Percentiles rank a stretch among this genome's conserved stretches.
Evolutionary conservation across 179 eudicot species (phyloP).

Genomic region (Sideroxylon spinosum): DNA sequence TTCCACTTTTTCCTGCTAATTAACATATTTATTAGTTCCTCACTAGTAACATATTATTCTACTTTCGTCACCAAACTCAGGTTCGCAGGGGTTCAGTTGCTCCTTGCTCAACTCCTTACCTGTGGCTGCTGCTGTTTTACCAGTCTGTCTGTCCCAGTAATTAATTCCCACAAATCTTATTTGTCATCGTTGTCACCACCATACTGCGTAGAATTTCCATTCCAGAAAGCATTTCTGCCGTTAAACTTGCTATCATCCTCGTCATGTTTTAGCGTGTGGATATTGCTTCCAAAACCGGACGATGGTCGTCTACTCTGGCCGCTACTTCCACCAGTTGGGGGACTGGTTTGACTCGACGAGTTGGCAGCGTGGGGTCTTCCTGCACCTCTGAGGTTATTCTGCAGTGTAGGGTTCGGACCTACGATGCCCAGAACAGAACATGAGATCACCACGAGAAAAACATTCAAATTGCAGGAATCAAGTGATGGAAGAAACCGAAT

Average conservation of each 20-base stretch:
- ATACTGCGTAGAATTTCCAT: conserved; percentile 59
- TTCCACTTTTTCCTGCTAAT: too few species aligned
- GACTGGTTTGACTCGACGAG: conserved; percentile 23
- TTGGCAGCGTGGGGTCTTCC: conserved; percentile 11
- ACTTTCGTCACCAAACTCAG: too few species aligned
- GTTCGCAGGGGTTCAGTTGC: too few species aligned
- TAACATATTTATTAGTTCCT: too few species aligned
- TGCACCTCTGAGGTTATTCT: conserved; percentile 22
- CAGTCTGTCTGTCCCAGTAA: too few species aligned
- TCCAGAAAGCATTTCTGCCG: conserved; percentile 55
- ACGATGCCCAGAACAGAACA: conserved; percentile 2
- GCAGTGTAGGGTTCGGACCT: conserved; percentile 36
- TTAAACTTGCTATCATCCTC: conserved; percentile 39
- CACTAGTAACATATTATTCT: too few species aligned
- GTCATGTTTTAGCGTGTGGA: conserved; percentile 58
- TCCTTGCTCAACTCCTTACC: too few species aligned
- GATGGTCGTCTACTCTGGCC: conserved; percentile 25
- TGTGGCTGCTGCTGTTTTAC: too few species aligned
- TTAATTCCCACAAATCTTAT: conserved; percentile 7
- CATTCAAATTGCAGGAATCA: not conserved
- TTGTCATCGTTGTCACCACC: conserved; percentile 32
- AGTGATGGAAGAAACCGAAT: not conserved
- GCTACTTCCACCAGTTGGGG: conserved; percentile 17
- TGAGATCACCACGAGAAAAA: not conserved
- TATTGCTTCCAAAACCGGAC: conserved; percentile 45